These are phyloP conservation scores for Klebsormidium nitens DNA, from an alignment of 139 green algal species.

Conservation along the genomic window DNA sequence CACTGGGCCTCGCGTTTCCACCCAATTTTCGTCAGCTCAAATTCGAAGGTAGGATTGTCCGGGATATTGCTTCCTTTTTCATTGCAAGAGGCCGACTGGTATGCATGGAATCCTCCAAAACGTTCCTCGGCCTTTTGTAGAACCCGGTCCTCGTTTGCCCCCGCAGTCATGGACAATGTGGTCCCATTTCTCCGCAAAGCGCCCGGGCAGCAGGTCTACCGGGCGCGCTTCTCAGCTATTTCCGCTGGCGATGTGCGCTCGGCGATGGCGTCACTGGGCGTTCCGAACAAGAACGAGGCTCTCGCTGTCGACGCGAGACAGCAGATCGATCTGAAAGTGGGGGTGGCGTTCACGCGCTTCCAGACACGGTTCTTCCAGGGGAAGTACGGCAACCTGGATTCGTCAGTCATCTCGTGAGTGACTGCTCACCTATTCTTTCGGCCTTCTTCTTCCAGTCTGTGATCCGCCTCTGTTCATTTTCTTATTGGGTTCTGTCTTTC, in stretches of 20 bases:
- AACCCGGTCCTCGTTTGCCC: neutral
- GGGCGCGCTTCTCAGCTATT: slow-evolving; percentile 87
- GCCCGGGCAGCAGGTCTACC: slow-evolving; percentile 34
- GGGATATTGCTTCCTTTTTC: too few species aligned
- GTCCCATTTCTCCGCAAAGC: slow-evolving; percentile 47
- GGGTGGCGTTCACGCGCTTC: slow-evolving; percentile 92
- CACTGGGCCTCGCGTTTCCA: too few species aligned
- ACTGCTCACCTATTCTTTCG: too few species aligned
- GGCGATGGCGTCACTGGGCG: slow-evolving; percentile 71
- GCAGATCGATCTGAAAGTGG: slow-evolving; percentile 91
- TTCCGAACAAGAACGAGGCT: slow-evolving; percentile 70
- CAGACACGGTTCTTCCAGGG: slow-evolving; percentile 83
- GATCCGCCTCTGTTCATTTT: slow-evolving; percentile 8
- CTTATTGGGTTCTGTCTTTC: too few species aligned
- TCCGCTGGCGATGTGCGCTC: slow-evolving; percentile 60
- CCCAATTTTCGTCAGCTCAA: too few species aligned
- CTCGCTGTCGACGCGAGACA: slow-evolving; percentile 65
- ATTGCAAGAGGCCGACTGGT: too few species aligned
- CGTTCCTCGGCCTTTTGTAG: slow-evolving; percentile 3
- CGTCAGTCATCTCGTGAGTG: slow-evolving; percentile 60
- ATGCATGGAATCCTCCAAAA: too few species aligned
- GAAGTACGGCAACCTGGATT: slow-evolving; percentile 86
- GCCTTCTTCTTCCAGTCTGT: too few species aligned
- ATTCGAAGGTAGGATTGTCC: too few species aligned
- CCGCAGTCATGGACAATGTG: slow-evolving; percentile 72